Evolutionary conservation across 768 basidiomycete species (phyloP), one percentile per base, ranked within the genome.

Genomic region (Paxillus ammoniavirescens): DNA sequence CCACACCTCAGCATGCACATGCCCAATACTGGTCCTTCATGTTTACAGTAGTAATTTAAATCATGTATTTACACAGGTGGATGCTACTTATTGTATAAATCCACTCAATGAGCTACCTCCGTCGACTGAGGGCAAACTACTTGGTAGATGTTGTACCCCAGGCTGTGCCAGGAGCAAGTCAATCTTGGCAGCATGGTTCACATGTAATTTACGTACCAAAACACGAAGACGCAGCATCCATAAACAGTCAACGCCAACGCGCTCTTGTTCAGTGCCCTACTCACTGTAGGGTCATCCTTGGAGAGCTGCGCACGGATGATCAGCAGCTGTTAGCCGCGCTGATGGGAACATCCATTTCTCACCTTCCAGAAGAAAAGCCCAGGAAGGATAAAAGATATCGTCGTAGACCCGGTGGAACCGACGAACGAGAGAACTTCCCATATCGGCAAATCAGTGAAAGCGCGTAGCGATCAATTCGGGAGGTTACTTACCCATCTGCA

Each of bases 351-450:
- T 15, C 5, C 28, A 30, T 18, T 48, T 41, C 73, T 60, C 60
- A 88, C 90, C 87, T 91, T 87, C 87, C 92, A 98, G 74, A 91
- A 97, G 66, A 97, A 89, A 47, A 94, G 72, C 2, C 93, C 94
- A 0, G 94, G 95, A 35, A 97, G 79, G 64, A 98, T 97, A 73
- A 98, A 98, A 1, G 92, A 94, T 54, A 98, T 93, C 17, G 94
- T 96, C 23, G 95, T 97, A 13, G 93, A 96, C 12, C 97, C 97
- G 1, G 94, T 98, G 21, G 93, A 88, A 2, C 97, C 97, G 36
- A 99, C 96, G 66, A 99, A 97, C 4, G 93, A 92, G 33, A 98
- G 78, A 13, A 98, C 96, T 92, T 64, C 3, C n/a, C 46, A 37
- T 17, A 53, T 56, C 46, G 30, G 28, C 44, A 15, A 44, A 45